These are phyloP conservation scores for Dictyophora rubrovolvata DNA, from an alignment of 768 basidiomycete species.

Conservation along the genomic window DNA sequence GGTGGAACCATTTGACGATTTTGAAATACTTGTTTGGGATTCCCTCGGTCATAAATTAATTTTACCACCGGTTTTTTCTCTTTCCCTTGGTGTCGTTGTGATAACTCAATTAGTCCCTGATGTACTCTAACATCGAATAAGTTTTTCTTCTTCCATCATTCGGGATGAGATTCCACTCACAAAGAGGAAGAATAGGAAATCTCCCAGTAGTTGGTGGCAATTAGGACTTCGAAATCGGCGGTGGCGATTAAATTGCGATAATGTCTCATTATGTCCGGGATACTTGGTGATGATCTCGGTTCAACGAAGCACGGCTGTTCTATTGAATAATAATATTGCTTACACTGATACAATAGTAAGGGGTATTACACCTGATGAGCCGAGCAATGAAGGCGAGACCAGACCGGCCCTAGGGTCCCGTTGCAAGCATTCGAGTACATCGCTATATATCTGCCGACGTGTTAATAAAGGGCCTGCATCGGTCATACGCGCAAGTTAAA, in stretches of 20 bases:
- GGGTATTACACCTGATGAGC: conserved; percentile 51
- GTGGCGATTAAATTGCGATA: conserved; percentile 51
- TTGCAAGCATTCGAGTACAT: conserved; percentile 50
- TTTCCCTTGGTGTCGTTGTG: conserved; percentile 31
- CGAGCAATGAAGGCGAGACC: conserved; percentile 54
- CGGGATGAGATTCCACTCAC: neutral
- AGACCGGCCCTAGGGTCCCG: conserved; percentile 44
- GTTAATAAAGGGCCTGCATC: neutral
- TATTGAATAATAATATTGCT: conserved; percentile 9
- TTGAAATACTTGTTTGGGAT: conserved; percentile 38
- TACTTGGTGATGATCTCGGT: conserved; percentile 24
- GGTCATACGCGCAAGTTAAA: neutral
- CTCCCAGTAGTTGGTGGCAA: conserved; percentile 59
- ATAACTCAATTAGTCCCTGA: conserved; percentile 32
- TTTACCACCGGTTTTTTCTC: conserved; percentile 44
- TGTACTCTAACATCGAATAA: conserved; percentile 14
- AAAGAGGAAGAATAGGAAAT: conserved; percentile 41
- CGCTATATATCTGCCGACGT: conserved; percentile 42
- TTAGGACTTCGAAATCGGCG: conserved; percentile 53
- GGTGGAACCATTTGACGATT: conserved; percentile 39
- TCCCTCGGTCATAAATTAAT: conserved; percentile 61
- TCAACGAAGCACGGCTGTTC: neutral
- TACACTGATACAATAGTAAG: conserved; percentile 50
- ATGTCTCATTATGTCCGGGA: conserved; percentile 67
- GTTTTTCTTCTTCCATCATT: too few species aligned